Evolutionary conservation across 1,139 yeast genomes (phyloP).

Genomic region (Citeromyces siamensis): DNA sequence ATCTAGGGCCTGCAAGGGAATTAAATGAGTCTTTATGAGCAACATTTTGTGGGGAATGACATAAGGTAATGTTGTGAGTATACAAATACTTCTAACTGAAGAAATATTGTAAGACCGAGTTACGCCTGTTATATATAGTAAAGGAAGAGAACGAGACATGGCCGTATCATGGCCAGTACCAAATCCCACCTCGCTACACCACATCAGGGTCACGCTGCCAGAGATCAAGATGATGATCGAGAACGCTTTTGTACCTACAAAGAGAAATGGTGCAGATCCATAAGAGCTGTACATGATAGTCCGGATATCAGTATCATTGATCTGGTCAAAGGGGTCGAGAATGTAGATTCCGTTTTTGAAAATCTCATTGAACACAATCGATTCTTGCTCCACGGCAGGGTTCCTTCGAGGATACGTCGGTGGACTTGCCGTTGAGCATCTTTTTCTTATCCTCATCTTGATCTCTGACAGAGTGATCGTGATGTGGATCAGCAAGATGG

Average conservation of each 20-base stretch:
- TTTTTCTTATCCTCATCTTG: constrained; percentile 86
- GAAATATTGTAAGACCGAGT: too few species aligned
- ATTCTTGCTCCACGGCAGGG: constrained; percentile 97
- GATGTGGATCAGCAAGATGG: constrained; percentile 83
- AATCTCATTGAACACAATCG: constrained; percentile 95
- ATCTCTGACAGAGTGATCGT: constrained; percentile 92
- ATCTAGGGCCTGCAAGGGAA: too few species aligned
- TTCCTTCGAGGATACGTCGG: constrained; percentile 76
- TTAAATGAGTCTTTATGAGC: too few species aligned
- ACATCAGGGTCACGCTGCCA: too few species aligned
- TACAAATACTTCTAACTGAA: too few species aligned
- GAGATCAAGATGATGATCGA: too few species aligned
- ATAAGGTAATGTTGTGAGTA: too few species aligned
- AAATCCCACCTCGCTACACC: too few species aligned
- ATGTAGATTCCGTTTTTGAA: constrained; percentile 89
- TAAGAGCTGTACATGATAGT: constrained; percentile 94
- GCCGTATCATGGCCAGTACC: too few species aligned
- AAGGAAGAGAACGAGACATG: too few species aligned
- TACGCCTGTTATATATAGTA: too few species aligned
- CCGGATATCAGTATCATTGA: constrained; percentile 92
- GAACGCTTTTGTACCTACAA: constrained; percentile 97
- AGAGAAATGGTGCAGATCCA: constrained; percentile 94
- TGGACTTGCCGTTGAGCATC: constrained; percentile 86
- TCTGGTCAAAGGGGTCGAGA: constrained; percentile 93
- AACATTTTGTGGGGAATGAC: too few species aligned